Evolutionary conservation across 2,329 filamentous ascomycete genomes (phyloP).

Genomic region (Dissoconium aciculare): DNA sequence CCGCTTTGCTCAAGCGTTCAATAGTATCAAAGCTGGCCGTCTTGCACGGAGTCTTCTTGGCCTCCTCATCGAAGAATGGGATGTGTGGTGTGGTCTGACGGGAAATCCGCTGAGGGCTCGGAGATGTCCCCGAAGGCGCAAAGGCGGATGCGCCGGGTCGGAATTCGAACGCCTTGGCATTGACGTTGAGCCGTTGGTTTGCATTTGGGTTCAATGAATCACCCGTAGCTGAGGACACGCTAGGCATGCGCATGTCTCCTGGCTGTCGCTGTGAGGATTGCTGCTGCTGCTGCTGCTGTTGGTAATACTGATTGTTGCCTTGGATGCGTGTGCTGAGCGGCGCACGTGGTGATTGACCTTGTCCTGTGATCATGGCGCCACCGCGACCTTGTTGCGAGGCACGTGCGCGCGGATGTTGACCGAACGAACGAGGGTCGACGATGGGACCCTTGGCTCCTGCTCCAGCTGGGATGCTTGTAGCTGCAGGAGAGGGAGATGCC

Average conservation of each 20-base stretch:
- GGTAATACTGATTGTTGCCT: slow-evolving; percentile 6
- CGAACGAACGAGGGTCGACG: slow-evolving; percentile 2
- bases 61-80: slow-evolving; percentile 17
- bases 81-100: slow-evolving; percentile 10
- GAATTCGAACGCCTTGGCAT: slow-evolving; percentile 65
- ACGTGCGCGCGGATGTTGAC: slow-evolving; percentile 4
- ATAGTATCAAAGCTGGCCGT: slow-evolving; percentile 39
- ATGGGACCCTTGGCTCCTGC: slow-evolving; percentile 3
- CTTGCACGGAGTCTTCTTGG: slow-evolving; percentile 50
- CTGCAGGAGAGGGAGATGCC: slow-evolving; percentile 13
- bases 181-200: slow-evolving; percentile 44
- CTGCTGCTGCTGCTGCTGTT: slow-evolving; percentile 1
- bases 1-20: slow-evolving; percentile 48
- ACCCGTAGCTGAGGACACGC: slow-evolving; percentile 1
- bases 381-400: slow-evolving; percentile 5
- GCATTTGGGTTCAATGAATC: slow-evolving; percentile 37
- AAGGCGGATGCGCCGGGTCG: slow-evolving; percentile 69
- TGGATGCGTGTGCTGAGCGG: slow-evolving; percentile 10
- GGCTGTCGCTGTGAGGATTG: slow-evolving; percentile 33
- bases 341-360: slow-evolving; percentile 9
- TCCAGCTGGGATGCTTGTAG: slow-evolving; percentile 5
- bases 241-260: slow-evolving; percentile 47
- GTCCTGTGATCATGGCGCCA: slow-evolving; percentile 1
- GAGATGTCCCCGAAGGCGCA: slow-evolving; percentile 64
- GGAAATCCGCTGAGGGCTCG: slow-evolving; percentile 38